Conservation (phyloP, 371 early-diverging fungal species). For the Actinomortierella wolfii region DNA sequence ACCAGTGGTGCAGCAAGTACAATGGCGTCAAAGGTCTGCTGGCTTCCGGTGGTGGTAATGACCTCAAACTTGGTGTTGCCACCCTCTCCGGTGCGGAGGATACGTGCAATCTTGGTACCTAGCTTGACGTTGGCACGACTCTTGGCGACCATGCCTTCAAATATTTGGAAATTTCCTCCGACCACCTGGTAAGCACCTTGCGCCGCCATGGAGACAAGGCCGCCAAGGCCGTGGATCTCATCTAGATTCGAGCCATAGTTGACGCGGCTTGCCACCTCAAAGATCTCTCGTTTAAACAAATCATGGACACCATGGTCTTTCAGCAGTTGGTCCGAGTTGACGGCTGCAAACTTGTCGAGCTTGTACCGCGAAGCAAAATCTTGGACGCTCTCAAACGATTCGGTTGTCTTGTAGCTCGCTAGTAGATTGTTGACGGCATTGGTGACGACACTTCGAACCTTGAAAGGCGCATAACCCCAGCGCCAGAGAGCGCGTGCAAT, state of each 20-base stretch:
- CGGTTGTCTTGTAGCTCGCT: conserved; percentile 25
- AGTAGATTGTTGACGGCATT: conserved; percentile 14
- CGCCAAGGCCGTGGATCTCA: conserved; percentile 63
- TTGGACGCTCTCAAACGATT: conserved; percentile 25
- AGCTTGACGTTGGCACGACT: conserved; percentile 57
- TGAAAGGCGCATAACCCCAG: conserved; percentile 57
- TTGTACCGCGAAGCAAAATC: conserved; percentile 34
- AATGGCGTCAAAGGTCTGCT: conserved; percentile 58
- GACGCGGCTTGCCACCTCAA: conserved; percentile 67
- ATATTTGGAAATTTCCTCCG: conserved; percentile 71
- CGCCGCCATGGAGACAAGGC: conserved; percentile 63
- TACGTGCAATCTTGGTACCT: conserved; percentile 52
- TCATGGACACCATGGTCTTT: conserved; percentile 36
- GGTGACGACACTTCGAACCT: conserved; percentile 37
- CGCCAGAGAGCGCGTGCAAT: conserved; percentile 50
- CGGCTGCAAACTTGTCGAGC: conserved; percentile 34
- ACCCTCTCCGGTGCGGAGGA: conserved; percentile 42
- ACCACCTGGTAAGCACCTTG: conserved; percentile 57
- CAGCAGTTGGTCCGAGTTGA: conserved; percentile 51
- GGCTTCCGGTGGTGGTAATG: conserved; percentile 44
- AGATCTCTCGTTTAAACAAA: conserved; percentile 52
- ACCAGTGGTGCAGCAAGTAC: conserved; percentile 63
- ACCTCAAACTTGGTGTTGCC: conserved; percentile 46
- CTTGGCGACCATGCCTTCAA: conserved; percentile 60
- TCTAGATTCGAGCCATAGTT: conserved; percentile 76